A percentile compares a stretch with the other conserved stretches of the same genome.
These are phyloP conservation scores for Takashimella tepidaria DNA, from an alignment of 1,284 basidiomycete genomes.

Conservation along the genomic window DNA sequence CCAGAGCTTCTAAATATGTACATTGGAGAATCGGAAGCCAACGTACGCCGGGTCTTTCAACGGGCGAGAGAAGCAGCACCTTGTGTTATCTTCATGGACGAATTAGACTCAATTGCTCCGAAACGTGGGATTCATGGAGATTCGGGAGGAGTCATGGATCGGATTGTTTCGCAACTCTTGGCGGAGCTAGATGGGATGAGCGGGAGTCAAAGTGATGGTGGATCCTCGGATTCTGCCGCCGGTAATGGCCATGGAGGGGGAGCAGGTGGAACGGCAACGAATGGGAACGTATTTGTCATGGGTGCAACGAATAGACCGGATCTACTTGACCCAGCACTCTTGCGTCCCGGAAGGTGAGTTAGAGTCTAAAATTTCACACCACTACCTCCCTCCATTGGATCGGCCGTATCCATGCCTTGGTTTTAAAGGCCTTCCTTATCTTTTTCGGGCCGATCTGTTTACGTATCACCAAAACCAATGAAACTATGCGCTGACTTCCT, in stretches of 20 bases:
- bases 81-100: conserved; percentile 96
- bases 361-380: background rate
- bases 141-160: conserved; percentile 94
- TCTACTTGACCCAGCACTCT: conserved; percentile 83
- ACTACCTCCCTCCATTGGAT: background rate
- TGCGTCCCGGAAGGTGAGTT: conserved; percentile 78
- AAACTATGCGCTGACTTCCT: no score
- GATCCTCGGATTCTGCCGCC: background rate
- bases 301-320: conserved; percentile 98
- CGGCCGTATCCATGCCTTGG: no score
- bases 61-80: conserved; percentile 83
- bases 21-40: conserved; percentile 96
- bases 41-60: conserved; percentile 87
- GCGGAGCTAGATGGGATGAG: conserved; percentile 94
- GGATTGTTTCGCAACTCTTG: conserved; percentile 92
- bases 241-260: conserved; percentile 38
- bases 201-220: no score
- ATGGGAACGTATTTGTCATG: conserved; percentile 80
- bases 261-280: background rate
- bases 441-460: background rate
- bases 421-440: conserved; percentile 3
- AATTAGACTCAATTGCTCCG: conserved; percentile 93
- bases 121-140: conserved; percentile 93
- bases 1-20: conserved; percentile 97
- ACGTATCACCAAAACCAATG: no score